Evolutionary conservation across 2,329 filamentous ascomycete species (phyloP), one percentile per base, ranked within the genome.

Genomic region (Clonostachys byssicola): DNA sequence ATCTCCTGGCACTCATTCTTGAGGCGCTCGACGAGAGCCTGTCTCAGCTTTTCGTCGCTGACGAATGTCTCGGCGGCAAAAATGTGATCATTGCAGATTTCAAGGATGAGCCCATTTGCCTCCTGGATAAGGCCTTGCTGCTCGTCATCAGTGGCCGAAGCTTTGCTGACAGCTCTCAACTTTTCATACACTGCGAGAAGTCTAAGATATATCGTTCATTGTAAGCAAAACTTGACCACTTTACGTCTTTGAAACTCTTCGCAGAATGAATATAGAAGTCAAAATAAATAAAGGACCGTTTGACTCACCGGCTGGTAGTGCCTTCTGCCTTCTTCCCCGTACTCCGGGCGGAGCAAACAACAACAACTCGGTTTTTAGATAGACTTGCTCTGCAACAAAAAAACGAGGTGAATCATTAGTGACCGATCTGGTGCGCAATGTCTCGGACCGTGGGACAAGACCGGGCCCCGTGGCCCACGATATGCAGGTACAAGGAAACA

Each of bases 321-420:
- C 94, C 94, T 58, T 95, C 90, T 47, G 85, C 82, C 73, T 99
- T 99, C 64, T 92, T 95, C 52, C 90, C 92, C 50, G 89, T 94
- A 70, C 91, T 96, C 64, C 94, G 80, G 40, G 94, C 94, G 51
- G 94, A 99, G 71, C 94, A 99, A 49, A 99, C 92, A 48, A 99
- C 86, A 48, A 91, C 92, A 54, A 96, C 84, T 65, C 85, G 85
- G 62, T 90, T 85, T 48, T 81, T 73, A 47, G 73, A 73, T 47
- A 95, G 69, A 62, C 75, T 68, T 52, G 67, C 55, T 54, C 67
- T 70, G 36, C 16, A 41, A 30, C 18, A 16, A 16, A 10, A 34
- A 39, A 33, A 14, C 3, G 23, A 4, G 10, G 23, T 30, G 23
- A 30, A 30, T 30, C 23, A 30, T 30, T 30, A 30, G 23, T 30